Evolutionary conservation across 352 stramenopile species (phyloP).

Genomic region (Phytophthora chlamydospora): DNA sequence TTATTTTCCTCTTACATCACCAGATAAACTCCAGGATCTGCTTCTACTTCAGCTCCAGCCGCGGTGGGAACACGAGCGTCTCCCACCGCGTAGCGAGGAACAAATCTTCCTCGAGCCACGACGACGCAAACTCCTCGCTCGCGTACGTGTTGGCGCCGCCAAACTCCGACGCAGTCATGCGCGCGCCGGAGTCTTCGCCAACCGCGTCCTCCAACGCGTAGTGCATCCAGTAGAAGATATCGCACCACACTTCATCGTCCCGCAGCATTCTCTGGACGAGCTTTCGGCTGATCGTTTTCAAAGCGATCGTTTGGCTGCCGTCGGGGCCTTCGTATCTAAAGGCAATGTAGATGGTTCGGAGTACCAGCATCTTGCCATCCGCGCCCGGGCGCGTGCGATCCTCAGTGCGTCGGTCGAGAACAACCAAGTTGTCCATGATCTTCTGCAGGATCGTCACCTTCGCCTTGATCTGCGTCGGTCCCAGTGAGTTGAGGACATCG

Average conservation of each 20-base stretch:
- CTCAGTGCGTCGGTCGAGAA: constrained; percentile 43
- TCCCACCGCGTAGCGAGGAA: constrained; percentile 44
- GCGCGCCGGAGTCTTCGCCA: neutral
- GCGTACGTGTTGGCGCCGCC: constrained; percentile 29
- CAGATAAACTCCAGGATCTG: no score
- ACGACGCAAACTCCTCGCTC: constrained; percentile 20
- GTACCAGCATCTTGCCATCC: constrained; percentile 29
- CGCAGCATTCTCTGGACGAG: constrained; percentile 30
- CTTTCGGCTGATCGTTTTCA: constrained; percentile 53
- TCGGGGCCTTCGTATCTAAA: constrained; percentile 15
- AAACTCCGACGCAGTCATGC: constrained; percentile 27
- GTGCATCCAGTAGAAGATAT: constrained; percentile 60
- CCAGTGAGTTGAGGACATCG: constrained; percentile 5
- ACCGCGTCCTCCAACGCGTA: constrained; percentile 17
- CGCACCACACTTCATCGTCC: constrained; percentile 46
- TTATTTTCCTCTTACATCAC: no score
- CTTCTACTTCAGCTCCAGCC: neutral
- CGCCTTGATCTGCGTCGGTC: constrained; percentile 16
- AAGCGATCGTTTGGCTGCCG: constrained; percentile 28
- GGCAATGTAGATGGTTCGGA: constrained; percentile 39
- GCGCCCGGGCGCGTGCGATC: constrained; percentile 12
- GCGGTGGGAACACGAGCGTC: constrained; percentile 6
- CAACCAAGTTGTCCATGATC: constrained; percentile 28
- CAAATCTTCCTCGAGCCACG: constrained; percentile 32
- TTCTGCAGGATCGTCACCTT: constrained; percentile 37